Conservation (phyloP, 2,329 filamentous ascomycete genomes). For the Mycosphaerella sp. region DNA sequence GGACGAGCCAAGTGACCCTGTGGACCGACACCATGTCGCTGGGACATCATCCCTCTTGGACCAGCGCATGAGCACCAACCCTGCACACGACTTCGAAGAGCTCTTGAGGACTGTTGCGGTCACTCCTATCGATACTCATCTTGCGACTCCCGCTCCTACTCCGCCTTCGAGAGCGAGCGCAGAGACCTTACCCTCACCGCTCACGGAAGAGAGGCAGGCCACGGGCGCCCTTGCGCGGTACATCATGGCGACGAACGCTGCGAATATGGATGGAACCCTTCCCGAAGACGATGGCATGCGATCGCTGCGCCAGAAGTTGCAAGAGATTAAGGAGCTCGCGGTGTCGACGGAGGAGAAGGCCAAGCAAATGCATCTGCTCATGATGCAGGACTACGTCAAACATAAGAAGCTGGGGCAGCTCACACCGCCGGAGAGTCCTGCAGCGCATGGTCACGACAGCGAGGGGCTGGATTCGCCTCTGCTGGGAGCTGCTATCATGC, state of each 20-base stretch:
- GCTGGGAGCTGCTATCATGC: constrained; percentile 15
- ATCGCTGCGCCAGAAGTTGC: constrained; percentile 42
- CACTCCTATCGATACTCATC: not conserved
- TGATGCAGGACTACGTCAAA: constrained; percentile 43
- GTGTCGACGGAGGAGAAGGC: constrained; percentile 46
- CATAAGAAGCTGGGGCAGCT: constrained; percentile 16
- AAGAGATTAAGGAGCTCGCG: constrained; percentile 42
- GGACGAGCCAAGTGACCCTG: not conserved
- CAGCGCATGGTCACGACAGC: constrained; percentile 7
- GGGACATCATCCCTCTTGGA: constrained; percentile 4
- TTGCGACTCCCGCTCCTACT: constrained; percentile 4
- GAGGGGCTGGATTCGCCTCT: constrained; percentile 12
- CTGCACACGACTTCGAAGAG: constrained; percentile 20
- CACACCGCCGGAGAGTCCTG: constrained; percentile 8
- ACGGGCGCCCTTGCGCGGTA: not conserved
- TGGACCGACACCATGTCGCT: not conserved
- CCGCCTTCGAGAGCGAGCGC: constrained; percentile 8
- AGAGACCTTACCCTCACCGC: not conserved
- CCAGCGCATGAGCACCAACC: constrained; percentile 23
- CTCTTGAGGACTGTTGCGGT: constrained; percentile 9
- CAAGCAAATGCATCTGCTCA: constrained; percentile 44
- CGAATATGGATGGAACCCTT: constrained; percentile 28
- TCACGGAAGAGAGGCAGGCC: not conserved
- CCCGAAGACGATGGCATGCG: constrained; percentile 49
- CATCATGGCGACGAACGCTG: not conserved